Conservation (phyloP, 495 filamentous ascomycete species). For the Oleoguttula mirabilis region DNA sequence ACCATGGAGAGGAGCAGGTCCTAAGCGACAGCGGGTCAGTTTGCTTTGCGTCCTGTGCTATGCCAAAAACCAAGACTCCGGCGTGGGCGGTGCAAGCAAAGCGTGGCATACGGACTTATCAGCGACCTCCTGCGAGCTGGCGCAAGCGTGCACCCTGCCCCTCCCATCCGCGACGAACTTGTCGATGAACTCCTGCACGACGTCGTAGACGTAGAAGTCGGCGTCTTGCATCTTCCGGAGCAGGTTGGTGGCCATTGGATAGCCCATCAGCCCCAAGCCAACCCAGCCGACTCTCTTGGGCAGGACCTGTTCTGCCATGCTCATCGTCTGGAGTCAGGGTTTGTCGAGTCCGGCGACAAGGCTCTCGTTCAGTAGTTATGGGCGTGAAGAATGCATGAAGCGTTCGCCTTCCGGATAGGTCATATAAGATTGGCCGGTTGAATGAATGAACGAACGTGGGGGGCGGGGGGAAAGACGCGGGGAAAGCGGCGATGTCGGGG, state of each 20-base stretch:
- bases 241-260: slow-evolving; percentile 34
- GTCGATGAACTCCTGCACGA: slow-evolving; percentile 26
- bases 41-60: too few species aligned
- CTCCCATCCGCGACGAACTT: slow-evolving; percentile 26
- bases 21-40: slow-evolving; percentile 12
- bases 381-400: not conserved
- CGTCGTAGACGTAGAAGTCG: slow-evolving; percentile 33
- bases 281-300: slow-evolving; percentile 33
- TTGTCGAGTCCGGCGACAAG: not conserved
- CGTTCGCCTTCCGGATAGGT: not conserved
- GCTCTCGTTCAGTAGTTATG: not conserved
- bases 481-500: too few species aligned
- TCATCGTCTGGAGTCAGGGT: not conserved
- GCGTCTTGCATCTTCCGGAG: slow-evolving; percentile 28
- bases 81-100: not conserved
- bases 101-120: slow-evolving; percentile 31
- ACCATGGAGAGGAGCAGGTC: slow-evolving; percentile 31
- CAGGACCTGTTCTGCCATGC: slow-evolving; percentile 12
- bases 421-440: too few species aligned
- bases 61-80: too few species aligned
- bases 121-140: slow-evolving; percentile 32
- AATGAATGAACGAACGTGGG: too few species aligned
- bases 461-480: too few species aligned
- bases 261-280: slow-evolving; percentile 40
- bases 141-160: slow-evolving; percentile 21